Evolutionary conservation across 495 filamentous ascomycete genomes (phyloP).

Genomic region (Penicillium soppii): DNA sequence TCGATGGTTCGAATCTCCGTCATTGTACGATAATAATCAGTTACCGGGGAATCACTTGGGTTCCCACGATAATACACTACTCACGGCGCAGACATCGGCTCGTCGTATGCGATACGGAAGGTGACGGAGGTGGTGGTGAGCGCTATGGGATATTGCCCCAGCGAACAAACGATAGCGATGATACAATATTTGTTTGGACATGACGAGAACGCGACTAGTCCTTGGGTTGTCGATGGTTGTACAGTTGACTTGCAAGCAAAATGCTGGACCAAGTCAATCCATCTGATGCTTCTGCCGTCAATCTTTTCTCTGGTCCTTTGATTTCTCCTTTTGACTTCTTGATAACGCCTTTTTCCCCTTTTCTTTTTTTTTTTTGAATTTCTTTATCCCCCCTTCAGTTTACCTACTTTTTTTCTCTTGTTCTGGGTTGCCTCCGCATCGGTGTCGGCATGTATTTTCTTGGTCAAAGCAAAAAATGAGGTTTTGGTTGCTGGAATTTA

Average conservation of each 20-base stretch:
- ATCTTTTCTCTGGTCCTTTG: conserved; percentile 5
- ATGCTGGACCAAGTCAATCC: conserved; percentile 1
- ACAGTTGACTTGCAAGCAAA: conserved; percentile 3
- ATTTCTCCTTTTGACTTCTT: conserved; percentile 13
- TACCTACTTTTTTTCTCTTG: conserved; percentile 15
- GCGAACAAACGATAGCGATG: conserved; percentile 34
- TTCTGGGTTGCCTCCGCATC: conserved; percentile 35
- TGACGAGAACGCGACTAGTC: conserved; percentile 18
- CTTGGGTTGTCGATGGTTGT: conserved; percentile 14
- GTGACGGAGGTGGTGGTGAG: conserved; percentile 23
- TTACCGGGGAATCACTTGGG: conserved; percentile 27
- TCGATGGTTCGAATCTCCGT: conserved; percentile 38
- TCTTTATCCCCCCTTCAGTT: conserved; percentile 18
- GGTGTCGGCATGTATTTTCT: conserved; percentile 41
- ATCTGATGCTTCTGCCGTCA: conserved; percentile 8
- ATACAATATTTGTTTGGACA: conserved; percentile 27
- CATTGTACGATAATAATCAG: conserved; percentile 49
- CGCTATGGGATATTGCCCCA: conserved; percentile 15
- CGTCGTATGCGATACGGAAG: conserved; percentile 31
- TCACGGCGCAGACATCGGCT: conserved; percentile 26
- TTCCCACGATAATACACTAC: conserved; percentile 34
- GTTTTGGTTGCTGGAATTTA: conserved; percentile 34
- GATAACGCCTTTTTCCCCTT: conserved; percentile 31
- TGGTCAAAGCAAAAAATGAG: conserved; percentile 29
- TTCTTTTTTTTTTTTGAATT: conserved; percentile 26